These are phyloP conservation scores for Leccinum olivaceopallidum DNA, from an alignment of 768 basidiomycete genomes.

Conservation along the genomic window DNA sequence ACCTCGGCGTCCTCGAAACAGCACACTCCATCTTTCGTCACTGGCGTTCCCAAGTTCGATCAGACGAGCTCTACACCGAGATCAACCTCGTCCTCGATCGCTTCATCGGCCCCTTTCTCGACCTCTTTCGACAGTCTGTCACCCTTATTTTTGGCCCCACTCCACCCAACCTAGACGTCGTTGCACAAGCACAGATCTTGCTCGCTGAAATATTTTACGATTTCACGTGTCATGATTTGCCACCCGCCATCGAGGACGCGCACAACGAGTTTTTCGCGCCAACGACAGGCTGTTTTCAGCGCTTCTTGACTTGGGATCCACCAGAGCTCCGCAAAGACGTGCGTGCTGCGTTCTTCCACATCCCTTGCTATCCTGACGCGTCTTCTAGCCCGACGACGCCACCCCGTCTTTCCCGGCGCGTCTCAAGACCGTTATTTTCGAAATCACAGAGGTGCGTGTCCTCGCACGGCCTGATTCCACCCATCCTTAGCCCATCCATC, in stretches of 20 bases:
- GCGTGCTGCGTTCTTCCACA: slow-evolving; percentile 6
- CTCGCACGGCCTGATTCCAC: not conserved
- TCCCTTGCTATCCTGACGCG: slow-evolving; percentile 7
- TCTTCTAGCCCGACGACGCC: slow-evolving; percentile 68
- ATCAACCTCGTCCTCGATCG: slow-evolving; percentile 88
- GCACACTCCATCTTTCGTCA: slow-evolving; percentile 95
- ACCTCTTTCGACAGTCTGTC: slow-evolving; percentile 74
- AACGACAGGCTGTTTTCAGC: slow-evolving; percentile 69
- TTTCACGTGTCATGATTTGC: slow-evolving; percentile 92
- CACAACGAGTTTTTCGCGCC: slow-evolving; percentile 81
- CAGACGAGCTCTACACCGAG: slow-evolving; percentile 81
- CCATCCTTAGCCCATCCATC: not conserved
- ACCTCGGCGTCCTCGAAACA: slow-evolving; percentile 88
- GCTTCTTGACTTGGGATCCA: slow-evolving; percentile 81
- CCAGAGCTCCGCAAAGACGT: slow-evolving; percentile 69
- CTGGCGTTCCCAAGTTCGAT: slow-evolving; percentile 90
- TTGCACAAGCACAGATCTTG: slow-evolving; percentile 76
- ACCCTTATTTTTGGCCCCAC: slow-evolving; percentile 46
- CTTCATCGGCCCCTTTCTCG: slow-evolving; percentile 83
- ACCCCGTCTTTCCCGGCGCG: slow-evolving; percentile 85
- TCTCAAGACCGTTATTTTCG: slow-evolving; percentile 87
- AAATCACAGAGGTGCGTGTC: slow-evolving; percentile 75
- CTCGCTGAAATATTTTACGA: slow-evolving; percentile 91
- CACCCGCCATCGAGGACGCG: slow-evolving; percentile 89
- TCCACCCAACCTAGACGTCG: slow-evolving; percentile 42